Evolutionary conservation across 1,139 yeast species (phyloP).

Genomic region (Hyphopichia khmerensis): DNA sequence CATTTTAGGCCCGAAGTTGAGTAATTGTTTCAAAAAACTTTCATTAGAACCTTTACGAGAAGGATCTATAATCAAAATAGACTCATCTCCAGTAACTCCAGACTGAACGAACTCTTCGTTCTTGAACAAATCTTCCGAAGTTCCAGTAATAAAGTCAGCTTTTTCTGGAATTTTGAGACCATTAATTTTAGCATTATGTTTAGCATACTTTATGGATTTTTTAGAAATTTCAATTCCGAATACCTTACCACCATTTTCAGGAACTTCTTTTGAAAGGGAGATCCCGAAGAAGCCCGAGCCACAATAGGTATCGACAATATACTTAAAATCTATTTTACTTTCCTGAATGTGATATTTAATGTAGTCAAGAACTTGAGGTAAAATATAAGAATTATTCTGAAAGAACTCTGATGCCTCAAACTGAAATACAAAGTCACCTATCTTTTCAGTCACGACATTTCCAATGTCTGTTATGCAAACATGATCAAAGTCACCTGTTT

Average conservation of each 20-base stretch:
- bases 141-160: slow-evolving; percentile 37
- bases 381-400: slow-evolving; percentile 44
- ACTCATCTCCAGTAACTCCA: slow-evolving; percentile 28
- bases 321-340: slow-evolving; percentile 17
- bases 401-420: slow-evolving; percentile 94
- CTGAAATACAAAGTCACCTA: slow-evolving; percentile 72
- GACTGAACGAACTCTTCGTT: slow-evolving; percentile 22
- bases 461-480: slow-evolving; percentile 26
- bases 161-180: slow-evolving; percentile 28
- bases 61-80: slow-evolving; percentile 46
- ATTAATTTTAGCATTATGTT: slow-evolving; percentile 39
- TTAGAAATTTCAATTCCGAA: slow-evolving; percentile 45
- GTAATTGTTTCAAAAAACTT: slow-evolving; percentile 33
- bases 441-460: slow-evolving; percentile 39
- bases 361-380: slow-evolving; percentile 35
- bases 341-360: slow-evolving; percentile 23
- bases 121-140: slow-evolving; percentile 35
- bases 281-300: slow-evolving; percentile 50
- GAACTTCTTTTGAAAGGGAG: slow-evolving; percentile 29
- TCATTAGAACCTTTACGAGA: slow-evolving; percentile 44
- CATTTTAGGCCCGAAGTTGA: slow-evolving; percentile 36
- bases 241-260: slow-evolving; percentile 28
- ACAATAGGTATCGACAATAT: slow-evolving; percentile 45
- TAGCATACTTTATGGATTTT: slow-evolving; percentile 34
- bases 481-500: slow-evolving; percentile 30